Base-by-base conservation (phyloP, 352 stramenopile species). In the Pythium rishiriense region DNA sequence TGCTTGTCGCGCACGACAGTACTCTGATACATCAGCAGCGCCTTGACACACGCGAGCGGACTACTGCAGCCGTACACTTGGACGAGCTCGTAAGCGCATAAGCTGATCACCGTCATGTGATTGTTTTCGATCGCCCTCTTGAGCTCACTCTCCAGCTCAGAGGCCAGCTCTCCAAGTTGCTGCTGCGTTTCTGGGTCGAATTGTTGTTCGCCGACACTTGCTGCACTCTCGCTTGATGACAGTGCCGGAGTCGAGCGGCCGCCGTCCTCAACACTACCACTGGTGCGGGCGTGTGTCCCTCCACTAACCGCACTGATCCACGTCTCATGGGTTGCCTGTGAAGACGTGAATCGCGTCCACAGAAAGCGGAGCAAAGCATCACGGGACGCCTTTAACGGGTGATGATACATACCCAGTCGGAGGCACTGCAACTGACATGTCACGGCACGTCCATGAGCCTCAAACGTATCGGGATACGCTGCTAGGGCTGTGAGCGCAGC, bases 21-120 rank as follows among this genome's bases (percentile, higher is more conserved):
- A 29, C 79, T 90, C 65, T 93, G 79, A 33, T 90, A 83, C 33
- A 86, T 62, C n/a, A 93, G 66, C 29, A 94, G 61, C 26, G 73
- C 78, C 31, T 79, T 81, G 4, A 75, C 76, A 28, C 74, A 81
- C 9, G 82, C 64, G n/a, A 81, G 73, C 3, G 79, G 68, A 31
- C 74, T 69, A 1, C 58, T 59, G 50, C 79, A 93, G 6, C 80
- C 81, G 24, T 76, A 72, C 17, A 78, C 53, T 53, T 92, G 82
- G 0, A 88, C 50, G 1, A 93, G 62, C 45, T 92, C 83, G 19
- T 87, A 88, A 0, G 80, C 73, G 29, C 72, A 79, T 6, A 79
- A 45, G 26, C 66, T 58, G 15, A 89, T 48, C 1, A 87, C 49
- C 8, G 73, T 54, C 0, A 62, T 24, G 9, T 78, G 68, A 15